Conservation (phyloP, 176 grass and related monocot species). For the Otatea glauca region DNA sequence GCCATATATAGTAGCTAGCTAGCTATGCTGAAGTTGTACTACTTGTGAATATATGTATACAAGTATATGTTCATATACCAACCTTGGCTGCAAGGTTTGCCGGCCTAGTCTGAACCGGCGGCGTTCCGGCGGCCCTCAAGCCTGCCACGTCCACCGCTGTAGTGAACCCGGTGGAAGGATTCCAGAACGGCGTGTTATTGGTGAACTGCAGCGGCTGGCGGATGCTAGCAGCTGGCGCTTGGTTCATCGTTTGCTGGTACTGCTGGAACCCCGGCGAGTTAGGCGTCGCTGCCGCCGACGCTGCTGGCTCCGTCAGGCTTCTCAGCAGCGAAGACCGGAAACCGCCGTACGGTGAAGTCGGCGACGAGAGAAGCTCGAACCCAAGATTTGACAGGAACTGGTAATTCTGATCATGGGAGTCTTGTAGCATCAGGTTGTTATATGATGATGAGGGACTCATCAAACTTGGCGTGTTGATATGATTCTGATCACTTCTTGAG, state of each 20-base stretch:
- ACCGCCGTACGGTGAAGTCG: constrained; percentile 35
- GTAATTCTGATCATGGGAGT: constrained; percentile 40
- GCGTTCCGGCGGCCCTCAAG: background rate
- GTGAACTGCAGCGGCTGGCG: constrained; percentile 56
- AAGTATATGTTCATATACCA: background rate
- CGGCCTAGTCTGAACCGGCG: background rate
- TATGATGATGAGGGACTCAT: constrained; percentile 22
- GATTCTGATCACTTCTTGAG: constrained; percentile 35
- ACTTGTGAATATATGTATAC: background rate
- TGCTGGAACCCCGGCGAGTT: constrained; percentile 33
- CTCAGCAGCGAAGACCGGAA: constrained; percentile 51
- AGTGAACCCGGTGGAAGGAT: constrained; percentile 33
- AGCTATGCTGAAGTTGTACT: background rate
- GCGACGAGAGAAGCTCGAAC: constrained; percentile 57
- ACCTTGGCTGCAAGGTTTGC: constrained; percentile 35
- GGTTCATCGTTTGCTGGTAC: constrained; percentile 24
- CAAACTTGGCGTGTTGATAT: constrained; percentile 10
- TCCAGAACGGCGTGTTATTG: constrained; percentile 67
- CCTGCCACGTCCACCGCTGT: background rate
- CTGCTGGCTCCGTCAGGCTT: constrained; percentile 54
- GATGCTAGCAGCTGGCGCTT: constrained; percentile 1
- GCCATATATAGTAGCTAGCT: background rate
- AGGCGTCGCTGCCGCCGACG: background rate
- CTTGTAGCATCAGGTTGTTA: constrained; percentile 29
- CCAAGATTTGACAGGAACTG: constrained; percentile 56